Base-by-base conservation (phyloP, 176 grass and related monocot genomes). In the Bromus sterilis region DNA sequence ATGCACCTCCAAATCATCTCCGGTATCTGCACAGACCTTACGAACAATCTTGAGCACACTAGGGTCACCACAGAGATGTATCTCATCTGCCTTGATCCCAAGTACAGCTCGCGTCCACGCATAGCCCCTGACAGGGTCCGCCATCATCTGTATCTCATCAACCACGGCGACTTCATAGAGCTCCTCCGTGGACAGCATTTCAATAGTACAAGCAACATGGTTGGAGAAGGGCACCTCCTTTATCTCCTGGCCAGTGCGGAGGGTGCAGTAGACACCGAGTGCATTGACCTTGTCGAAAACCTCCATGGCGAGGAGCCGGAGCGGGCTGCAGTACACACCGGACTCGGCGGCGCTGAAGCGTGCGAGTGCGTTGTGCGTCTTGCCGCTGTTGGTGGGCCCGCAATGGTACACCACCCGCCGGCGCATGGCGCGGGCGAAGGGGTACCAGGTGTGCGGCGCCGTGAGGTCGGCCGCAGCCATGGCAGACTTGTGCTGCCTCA, bases 101-200 rank as follows among this genome's bases (percentile, higher is more conserved):
- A 98, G 87, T 42, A 98, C 37, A 9, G 95, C 95, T 0, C 95
- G 92, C 14, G 92, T 91, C 95, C 95, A 98, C 5, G 95, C 95
- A 77, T 76, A 98, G 4, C 95, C 95, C 35, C 92, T 91, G 32
- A 81, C 77, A 23, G 86, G 78, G 61, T 98, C 92, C 8, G 86
- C 84, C 86, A 98, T 91, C 95, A 98, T 95, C 82, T 98, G 95
- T 75, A 98, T 88, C 84, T 98, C 95, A 63, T 98, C 95, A 26
- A 98, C 84, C 66, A 98, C 92, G 0, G 95, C 95, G 6, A 98
- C 92, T 53, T 98, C 90, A 4, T 95, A 98, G 61, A 85, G 84
- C 66, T 95, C 81, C 51, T 98, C 95, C 0, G 86, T 95, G 25
- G 92, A 91, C 5, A 86, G 35, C 95, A 98, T 95, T 66, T 98